These are phyloP conservation scores for Xerocomus amazonicus DNA, from an alignment of 1,284 basidiomycete species.

Conservation along the genomic window DNA sequence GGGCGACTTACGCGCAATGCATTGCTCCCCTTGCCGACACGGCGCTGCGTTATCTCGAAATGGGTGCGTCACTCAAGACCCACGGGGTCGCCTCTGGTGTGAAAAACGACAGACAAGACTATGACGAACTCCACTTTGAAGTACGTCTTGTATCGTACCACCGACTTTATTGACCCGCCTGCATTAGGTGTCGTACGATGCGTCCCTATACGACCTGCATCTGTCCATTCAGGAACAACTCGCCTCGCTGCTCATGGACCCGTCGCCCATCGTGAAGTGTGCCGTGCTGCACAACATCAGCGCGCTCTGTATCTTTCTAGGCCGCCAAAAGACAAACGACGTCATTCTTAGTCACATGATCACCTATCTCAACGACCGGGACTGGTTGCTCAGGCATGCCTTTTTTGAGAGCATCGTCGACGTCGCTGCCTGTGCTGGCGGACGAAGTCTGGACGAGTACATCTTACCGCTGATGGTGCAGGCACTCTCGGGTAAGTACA, in stretches of 20 bases:
- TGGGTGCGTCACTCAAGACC: constrained; percentile 86
- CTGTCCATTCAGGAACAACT: constrained; percentile 86
- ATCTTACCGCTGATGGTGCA: constrained; percentile 95
- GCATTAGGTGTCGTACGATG: constrained; percentile 80
- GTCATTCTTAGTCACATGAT: constrained; percentile 96
- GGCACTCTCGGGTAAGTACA: constrained; percentile 75
- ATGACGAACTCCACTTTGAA: constrained; percentile 73
- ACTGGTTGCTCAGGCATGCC: constrained; percentile 87
- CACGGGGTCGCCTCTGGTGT: constrained; percentile 56
- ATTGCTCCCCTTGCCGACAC: constrained; percentile 83
- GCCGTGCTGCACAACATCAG: constrained; percentile 80
- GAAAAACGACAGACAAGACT: constrained; percentile 58
- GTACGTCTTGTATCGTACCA: constrained; percentile 36
- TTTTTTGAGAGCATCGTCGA: constrained; percentile 97
- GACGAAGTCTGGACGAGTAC: constrained; percentile 80
- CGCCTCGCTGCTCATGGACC: constrained; percentile 70
- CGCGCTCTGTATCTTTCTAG: constrained; percentile 89
- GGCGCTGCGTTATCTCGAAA: constrained; percentile 83
- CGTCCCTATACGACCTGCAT: constrained; percentile 83
- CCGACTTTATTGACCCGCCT: constrained; percentile 6
- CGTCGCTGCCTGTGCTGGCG: constrained; percentile 89
- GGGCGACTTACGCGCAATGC: constrained; percentile 85
- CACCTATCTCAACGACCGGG: constrained; percentile 94
- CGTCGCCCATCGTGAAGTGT: constrained; percentile 73
- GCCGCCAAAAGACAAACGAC: constrained; percentile 90